Evolutionary conservation across 2,329 filamentous ascomycete species (phyloP).

Genomic region (Colletotrichum lupini): DNA sequence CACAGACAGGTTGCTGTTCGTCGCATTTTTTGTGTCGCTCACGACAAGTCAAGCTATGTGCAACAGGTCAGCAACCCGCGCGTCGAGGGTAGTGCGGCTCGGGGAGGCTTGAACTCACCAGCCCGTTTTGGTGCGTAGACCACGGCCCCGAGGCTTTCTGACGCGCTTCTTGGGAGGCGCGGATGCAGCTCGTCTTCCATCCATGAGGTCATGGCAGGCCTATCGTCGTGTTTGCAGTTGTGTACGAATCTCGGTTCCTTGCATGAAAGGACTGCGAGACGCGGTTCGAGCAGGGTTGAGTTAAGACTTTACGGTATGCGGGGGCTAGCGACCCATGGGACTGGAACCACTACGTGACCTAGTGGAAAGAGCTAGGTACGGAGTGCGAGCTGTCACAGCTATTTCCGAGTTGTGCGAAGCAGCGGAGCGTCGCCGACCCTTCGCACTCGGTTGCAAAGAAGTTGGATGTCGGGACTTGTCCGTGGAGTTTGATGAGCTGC

Average conservation of each 20-base stretch:
- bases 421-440: neutral
- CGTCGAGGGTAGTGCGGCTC: neutral
- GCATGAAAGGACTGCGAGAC: slow-evolving; percentile 19
- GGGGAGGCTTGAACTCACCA: slow-evolving; percentile 42
- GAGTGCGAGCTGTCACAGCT: neutral
- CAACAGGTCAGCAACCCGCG: neutral
- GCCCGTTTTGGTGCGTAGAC: slow-evolving; percentile 56
- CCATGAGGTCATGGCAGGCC: slow-evolving; percentile 31
- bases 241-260: neutral
- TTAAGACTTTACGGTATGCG: neutral
- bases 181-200: slow-evolving; percentile 21
- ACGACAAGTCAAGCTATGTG: slow-evolving; percentile 53
- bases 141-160: slow-evolving; percentile 53
- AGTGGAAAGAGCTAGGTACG: too few relatives aligned
- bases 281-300: slow-evolving; percentile 14
- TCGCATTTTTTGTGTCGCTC: slow-evolving; percentile 63
- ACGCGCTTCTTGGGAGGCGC: slow-evolving; percentile 34
- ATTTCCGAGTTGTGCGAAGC: slow-evolving; percentile 12
- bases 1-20: slow-evolving; percentile 48
- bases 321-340: neutral
- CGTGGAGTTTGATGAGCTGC: neutral
- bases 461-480: slow-evolving; percentile 10
- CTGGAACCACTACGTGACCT: slow-evolving; percentile 1
- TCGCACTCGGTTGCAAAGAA: neutral
- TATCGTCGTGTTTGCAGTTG: neutral